Base-by-base conservation (phyloP, 352 stramenopile species). In the Globisporangium camurandrum region DNA sequence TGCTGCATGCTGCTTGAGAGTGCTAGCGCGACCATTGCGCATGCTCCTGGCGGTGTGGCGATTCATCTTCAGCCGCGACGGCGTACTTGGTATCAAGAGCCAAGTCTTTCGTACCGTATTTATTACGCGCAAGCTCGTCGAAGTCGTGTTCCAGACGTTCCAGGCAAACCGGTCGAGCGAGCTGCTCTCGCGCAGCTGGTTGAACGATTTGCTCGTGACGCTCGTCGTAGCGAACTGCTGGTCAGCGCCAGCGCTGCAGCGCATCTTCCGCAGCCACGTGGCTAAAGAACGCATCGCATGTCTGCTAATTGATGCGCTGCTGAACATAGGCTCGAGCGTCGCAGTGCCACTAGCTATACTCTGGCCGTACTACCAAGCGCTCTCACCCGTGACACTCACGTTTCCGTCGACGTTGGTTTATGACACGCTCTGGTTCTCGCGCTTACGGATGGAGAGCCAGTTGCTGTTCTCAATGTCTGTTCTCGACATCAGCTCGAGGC, bases 391-490 rank as follows among this genome's bases (percentile, higher is more conserved):
- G 31, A 59, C 22, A 1, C 57, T 51, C 22, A 46, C 46, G 12
- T 68, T 68, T 20, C 38, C 49, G 8, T 43, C 54, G 16, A 24
- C 45, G 28, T 40, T 57, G 1, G 39, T 66, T 10, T 63, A 66
- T 33, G 38, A 58, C 49, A 49, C 55, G 47, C 23, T 63, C 16
- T 62, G 46, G 51, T 61, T 61, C 31, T 31, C 47, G 16, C 57
- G 57, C 14, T 39, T 68, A 23, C 34, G 59, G 16, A 56, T 62
- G 41, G 56, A 68, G 47, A 61, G 55, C 46, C 43, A 56, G 39
- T 42, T 56, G 20, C 39, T 68, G 2, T 63, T 68, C n/a, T 55
- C 59, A 19, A 24, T 56, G 1, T 46, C 54, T 3, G 39, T 24
- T 8, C 26, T 34, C 26, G 62, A 67, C 30, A 46, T 51, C 27